Percentiles rank a stretch among this genome's conserved stretches.
Conservation (phyloP, 106 monocot genomes). For the Dioscorea alata region DNA sequence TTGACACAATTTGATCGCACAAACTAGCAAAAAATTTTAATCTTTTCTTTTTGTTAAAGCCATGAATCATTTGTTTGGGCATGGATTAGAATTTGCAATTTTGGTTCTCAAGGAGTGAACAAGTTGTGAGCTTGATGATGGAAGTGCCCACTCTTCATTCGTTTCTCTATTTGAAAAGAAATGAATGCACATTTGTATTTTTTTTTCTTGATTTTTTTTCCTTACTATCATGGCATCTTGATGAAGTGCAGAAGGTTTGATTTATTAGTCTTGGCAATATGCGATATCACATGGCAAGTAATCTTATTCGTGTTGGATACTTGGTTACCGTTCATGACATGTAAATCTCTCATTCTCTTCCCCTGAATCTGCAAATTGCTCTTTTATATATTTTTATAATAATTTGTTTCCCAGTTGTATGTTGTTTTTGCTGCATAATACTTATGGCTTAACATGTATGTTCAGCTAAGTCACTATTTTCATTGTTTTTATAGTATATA, state of each 20-base stretch:
- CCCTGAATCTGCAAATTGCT: too few species aligned
- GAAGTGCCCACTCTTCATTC: too few species aligned
- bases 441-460: not conserved
- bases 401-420: not conserved
- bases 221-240: not conserved
- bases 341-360: slow-evolving; percentile 25
- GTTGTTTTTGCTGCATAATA: not conserved
- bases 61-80: too few species aligned
- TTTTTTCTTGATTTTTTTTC: not conserved
- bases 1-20: too few species aligned
- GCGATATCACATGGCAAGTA: slow-evolving; percentile 89
- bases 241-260: slow-evolving; percentile 54
- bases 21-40: too few species aligned
- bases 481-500: not conserved
- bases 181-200: too few species aligned
- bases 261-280: slow-evolving; percentile 95
- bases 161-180: too few species aligned
- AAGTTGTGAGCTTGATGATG: too few species aligned
- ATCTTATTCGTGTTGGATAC: slow-evolving; percentile 70
- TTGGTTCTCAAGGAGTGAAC: too few species aligned
- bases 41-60: too few species aligned
- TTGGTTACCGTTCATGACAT: slow-evolving; percentile 81
- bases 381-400: too few species aligned
- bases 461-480: not conserved
- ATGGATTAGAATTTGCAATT: too few species aligned